Evolutionary conservation across 306 rosid species (phyloP), one percentile per base, ranked within the genome.

Genomic region (Biancaea sappan): DNA sequence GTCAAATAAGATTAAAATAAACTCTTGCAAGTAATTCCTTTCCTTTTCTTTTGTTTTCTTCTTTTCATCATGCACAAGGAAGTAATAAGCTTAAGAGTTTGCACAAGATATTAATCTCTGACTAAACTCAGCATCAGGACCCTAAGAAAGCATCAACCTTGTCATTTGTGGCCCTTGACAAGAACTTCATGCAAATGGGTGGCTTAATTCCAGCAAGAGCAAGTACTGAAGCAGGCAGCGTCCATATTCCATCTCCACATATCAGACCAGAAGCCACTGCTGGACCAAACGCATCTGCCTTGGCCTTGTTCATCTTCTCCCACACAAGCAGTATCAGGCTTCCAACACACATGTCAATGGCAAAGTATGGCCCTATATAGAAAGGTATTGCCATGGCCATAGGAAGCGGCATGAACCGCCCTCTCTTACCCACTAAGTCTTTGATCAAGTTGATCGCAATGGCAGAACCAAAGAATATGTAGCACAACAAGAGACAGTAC

Each of bases 351-450:
- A 82, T 85, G 69, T 85, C 85, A 69, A 82, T 79, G 71, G 86
- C 89, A 73, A 85, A 85, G 53, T 82, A 79, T 53, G 84, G 73
- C 12, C 89, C 89, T 75, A 85, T 6, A 34, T 85, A 82, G 79
- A 85, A 85, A 40, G 89, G 86, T 54, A 85, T 82, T 13, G 89
- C 89, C 86, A 82, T 85, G 6, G 89, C 86, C 89, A 85, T 85
- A 68, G 89, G 86, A 48, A 85, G 86, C 57, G 89, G 89, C 31
- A 82, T 59, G 46, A 76, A 85, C 73, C 84, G 52, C 29, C 89
- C 89, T 50, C 52, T 76, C 71, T 81, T 85, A 5, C 88, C 86
- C 15, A 85, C 3, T 2, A 53, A 40, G 46, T 81, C 88, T 22
- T 78, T 85, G 1, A 71, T 38, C 77, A 79, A 22, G 84, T 85